Base-by-base conservation (phyloP, 2,329 filamentous ascomycete species). In the Furcasterigmium furcatum region DNA sequence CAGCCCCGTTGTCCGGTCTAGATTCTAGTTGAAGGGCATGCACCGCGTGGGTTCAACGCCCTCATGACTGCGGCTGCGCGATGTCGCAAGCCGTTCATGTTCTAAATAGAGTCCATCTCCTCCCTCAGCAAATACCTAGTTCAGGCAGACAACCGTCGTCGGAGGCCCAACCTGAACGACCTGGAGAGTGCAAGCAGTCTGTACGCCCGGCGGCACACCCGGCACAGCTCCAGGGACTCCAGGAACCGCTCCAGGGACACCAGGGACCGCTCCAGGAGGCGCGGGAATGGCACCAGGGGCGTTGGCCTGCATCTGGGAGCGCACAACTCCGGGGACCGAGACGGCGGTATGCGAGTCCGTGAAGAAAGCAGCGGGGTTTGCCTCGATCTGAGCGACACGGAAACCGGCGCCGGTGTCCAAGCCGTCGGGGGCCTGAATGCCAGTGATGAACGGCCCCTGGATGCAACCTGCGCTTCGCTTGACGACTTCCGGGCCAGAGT, bases 341-440 rank as follows among this genome's bases (percentile, higher is more conserved):
- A 63, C 46, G 16, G 49, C 60, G 8, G 72, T 71, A 52, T 77
- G 73, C 9, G 63, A 58, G 57, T 78, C 74, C 18, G 69, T 64
- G 57, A 75, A 76, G 66, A 76, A 77, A 4, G 54, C 66, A 3
- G 52, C 55, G 1, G 74, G 72, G 52, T 76, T 71, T 4, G 56
- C 65, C 57, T 76, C 72, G 47, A 78, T 75, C 60, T 68, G 59
- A 30, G 49, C 51, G 30, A 78, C 64, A 21, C 62, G 64, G 58
- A 78, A 77, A 5, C 64, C 67, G 16, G 54, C 61, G 14, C 68
- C 73, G 14, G 70, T 70, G 50, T 77, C 74, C 6, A 56, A 52
- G 13, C 69, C 71, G 41, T 68, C 65, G 19, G 65, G 61, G 12
- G 58, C 47, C 27, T 32, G 12, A 8, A 72, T 40, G 44, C 68